These are phyloP conservation scores for Teratosphaeriaceae sp. DNA, from an alignment of 2,329 filamentous ascomycete genomes.

Conservation along the genomic window DNA sequence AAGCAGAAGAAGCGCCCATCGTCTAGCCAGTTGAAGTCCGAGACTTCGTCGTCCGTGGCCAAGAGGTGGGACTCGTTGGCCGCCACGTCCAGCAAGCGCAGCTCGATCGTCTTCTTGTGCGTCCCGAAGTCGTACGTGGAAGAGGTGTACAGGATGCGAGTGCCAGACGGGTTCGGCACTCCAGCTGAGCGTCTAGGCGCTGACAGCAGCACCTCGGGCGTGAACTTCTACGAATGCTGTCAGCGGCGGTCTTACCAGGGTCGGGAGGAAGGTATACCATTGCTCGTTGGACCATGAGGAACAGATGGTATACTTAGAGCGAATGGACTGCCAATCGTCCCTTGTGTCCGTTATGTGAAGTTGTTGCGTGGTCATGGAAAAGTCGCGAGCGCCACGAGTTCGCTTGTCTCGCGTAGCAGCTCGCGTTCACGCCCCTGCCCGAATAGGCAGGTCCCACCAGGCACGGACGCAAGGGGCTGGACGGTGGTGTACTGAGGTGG, in stretches of 20 bases:
- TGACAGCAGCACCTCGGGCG: constrained; percentile 68
- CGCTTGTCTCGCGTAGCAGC: too few relatives aligned
- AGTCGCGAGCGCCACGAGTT: too few relatives aligned
- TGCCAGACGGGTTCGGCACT: constrained; percentile 61
- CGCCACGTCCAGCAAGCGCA: constrained; percentile 62
- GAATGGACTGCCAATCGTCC: too few relatives aligned
- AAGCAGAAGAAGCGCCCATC: constrained; percentile 56
- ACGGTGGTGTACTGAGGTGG: too few relatives aligned
- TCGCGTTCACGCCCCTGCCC: too few relatives aligned
- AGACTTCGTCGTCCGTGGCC: constrained; percentile 57
- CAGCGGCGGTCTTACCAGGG: too few relatives aligned
- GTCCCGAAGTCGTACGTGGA: constrained; percentile 75
- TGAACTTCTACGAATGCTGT: constrained; percentile 65
- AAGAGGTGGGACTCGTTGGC: constrained; percentile 60
- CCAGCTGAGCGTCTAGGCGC: constrained; percentile 66
- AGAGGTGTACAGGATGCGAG: constrained; percentile 58
- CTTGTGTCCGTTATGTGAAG: too few relatives aligned
- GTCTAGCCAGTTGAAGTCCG: constrained; percentile 70
- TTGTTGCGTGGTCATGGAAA: too few relatives aligned
- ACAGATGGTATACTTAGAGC: background rate
- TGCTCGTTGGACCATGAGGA: background rate
- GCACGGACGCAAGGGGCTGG: too few relatives aligned
- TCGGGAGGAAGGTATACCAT: too few relatives aligned
- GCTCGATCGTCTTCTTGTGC: constrained; percentile 62
- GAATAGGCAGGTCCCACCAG: too few relatives aligned